Evolutionary conservation across 495 filamentous ascomycete genomes (phyloP).

Genomic region (Daldinia vernicosa): DNA sequence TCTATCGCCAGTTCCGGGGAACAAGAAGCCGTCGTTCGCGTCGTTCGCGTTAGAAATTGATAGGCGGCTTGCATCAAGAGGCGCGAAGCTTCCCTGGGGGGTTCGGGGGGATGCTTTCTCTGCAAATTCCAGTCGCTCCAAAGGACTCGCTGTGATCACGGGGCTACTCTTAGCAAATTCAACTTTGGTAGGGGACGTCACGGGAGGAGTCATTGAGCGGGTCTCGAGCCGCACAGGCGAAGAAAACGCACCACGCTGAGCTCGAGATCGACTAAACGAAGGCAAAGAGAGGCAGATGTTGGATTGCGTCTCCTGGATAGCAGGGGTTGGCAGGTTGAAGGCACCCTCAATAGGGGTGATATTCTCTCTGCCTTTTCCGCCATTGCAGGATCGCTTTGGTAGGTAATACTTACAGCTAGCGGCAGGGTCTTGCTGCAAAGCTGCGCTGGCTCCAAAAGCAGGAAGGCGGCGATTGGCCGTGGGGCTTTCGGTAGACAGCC

Average conservation of each 20-base stretch:
- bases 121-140: conserved; percentile 56
- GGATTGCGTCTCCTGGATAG: conserved; percentile 24
- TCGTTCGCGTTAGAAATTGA: conserved; percentile 70
- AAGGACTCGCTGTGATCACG: conserved; percentile 60
- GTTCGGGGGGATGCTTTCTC: conserved; percentile 76
- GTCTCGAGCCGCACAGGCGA: conserved; percentile 50
- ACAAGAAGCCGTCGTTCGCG: conserved; percentile 51
- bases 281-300: conserved; percentile 32
- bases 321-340: conserved; percentile 36
- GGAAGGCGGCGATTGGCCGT: conserved; percentile 45
- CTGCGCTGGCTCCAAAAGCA: conserved; percentile 29
- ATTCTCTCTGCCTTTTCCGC: conserved; percentile 8
- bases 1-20: conserved; percentile 33
- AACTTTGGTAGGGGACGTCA: conserved; percentile 42
- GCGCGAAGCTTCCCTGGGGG: conserved; percentile 75
- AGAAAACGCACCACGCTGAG: conserved; percentile 40
- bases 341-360: neutral
- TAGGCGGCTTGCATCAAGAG: conserved; percentile 82
- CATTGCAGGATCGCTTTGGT: conserved; percentile 33
- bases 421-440: conserved; percentile 33
- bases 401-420: conserved; percentile 56
- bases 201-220: conserved; percentile 43
- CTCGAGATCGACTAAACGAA: conserved; percentile 52
- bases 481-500: conserved; percentile 46
- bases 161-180: conserved; percentile 57